Percentiles rank a stretch among this genome's conserved stretches.
phyloP scores from a whole-genome alignment of 2,329 filamentous ascomycete genomes.

The Neospermospora avenae region DNA sequence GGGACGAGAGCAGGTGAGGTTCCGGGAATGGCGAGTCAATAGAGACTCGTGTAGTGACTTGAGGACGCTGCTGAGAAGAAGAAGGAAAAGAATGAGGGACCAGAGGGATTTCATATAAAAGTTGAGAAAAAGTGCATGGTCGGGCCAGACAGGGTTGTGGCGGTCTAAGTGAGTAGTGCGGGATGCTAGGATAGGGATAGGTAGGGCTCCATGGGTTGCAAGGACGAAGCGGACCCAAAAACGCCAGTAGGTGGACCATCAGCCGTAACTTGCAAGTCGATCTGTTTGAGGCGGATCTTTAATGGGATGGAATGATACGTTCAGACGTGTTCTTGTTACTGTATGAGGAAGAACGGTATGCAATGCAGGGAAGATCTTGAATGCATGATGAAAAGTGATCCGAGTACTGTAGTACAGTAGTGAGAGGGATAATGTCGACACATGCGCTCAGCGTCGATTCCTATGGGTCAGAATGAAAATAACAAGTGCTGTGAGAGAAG shows the following conservation, averaged over 20 bases:
- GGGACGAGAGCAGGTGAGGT: not conserved
- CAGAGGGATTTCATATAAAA: not conserved
- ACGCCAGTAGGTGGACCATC: not conserved
- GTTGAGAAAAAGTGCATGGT: not conserved
- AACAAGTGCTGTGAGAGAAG: not conserved
- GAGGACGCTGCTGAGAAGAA: not conserved
- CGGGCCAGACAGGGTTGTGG: not conserved
- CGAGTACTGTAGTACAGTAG: not conserved
- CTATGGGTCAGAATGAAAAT: not conserved
- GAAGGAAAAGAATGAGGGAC: not conserved
- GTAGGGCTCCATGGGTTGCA: not conserved
- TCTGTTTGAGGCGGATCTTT: too few species aligned
- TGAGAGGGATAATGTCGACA: not conserved
- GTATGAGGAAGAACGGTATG: not conserved
- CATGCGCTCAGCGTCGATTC: not conserved
- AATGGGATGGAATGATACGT: not conserved
- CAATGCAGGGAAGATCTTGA: not conserved
- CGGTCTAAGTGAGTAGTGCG: not conserved
- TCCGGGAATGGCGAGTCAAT: not conserved
- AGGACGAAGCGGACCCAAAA: not conserved
- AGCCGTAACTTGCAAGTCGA: too few species aligned
- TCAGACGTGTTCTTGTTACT: not conserved
- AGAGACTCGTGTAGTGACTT: not conserved
- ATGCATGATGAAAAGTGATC: not conserved
- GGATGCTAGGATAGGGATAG: not conserved